phyloP scores from a whole-genome alignment of 495 filamentous ascomycete species.

The Penicillium bovifimosum region DNA sequence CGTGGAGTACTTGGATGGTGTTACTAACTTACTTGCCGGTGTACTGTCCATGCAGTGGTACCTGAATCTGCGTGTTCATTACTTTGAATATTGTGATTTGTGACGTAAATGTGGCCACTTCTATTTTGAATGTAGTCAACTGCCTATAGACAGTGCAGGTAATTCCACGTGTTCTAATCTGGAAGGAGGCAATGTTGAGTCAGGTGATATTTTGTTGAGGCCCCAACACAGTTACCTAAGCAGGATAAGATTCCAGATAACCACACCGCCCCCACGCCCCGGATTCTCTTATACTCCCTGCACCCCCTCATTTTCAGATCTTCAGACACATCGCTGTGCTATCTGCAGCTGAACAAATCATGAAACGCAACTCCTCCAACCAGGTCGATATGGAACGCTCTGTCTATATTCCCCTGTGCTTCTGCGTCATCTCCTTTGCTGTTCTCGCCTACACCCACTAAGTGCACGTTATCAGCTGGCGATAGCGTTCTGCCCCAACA shows the following conservation, averaged over 20 bases:
- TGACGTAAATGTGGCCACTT: neutral
- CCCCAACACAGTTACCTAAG: conserved; percentile 7
- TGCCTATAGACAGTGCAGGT: neutral
- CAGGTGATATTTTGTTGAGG: conserved; percentile 11
- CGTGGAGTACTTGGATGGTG: neutral
- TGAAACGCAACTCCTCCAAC: conserved; percentile 17
- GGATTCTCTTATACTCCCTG: neutral
- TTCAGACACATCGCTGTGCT: neutral
- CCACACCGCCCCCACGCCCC: conserved; percentile 3
- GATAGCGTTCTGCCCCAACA: conserved; percentile 3
- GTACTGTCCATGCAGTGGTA: neutral
- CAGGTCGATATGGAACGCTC: conserved; percentile 33
- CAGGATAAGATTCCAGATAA: neutral
- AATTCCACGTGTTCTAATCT: neutral
- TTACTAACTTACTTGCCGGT: neutral
- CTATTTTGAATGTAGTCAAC: neutral
- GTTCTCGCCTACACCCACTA: conserved; percentile 39
- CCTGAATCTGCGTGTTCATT: neutral
- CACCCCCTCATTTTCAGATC: neutral
- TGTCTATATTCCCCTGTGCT: conserved; percentile 39
- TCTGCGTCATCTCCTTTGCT: conserved; percentile 42
- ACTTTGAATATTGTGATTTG: neutral
- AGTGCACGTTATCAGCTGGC: neutral
- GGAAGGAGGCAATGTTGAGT: neutral
- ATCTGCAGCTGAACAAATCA: neutral